phyloP scores from a whole-genome alignment of 805 yeast genomes.

The Candida cerambycidarum region DNA sequence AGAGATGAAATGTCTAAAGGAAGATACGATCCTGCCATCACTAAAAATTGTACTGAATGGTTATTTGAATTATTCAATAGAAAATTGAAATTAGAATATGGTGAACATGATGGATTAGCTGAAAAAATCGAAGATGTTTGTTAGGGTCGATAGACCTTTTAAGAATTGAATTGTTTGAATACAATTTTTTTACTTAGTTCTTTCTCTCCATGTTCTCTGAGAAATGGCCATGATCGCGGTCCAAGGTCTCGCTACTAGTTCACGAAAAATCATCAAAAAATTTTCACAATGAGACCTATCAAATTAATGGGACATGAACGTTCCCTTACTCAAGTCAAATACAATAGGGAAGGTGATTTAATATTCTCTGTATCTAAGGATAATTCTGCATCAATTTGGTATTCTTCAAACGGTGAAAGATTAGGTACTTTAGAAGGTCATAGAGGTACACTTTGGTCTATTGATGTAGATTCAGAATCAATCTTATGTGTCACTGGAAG shows the following conservation, averaged over 20 bases:
- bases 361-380: conserved; percentile 92
- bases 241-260: too few relatives aligned
- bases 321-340: conserved; percentile 94
- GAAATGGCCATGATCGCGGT: too few relatives aligned
- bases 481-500: conserved; percentile 79
- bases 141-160: too few relatives aligned
- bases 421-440: conserved; percentile 86
- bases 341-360: conserved; percentile 93
- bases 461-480: conserved; percentile 78
- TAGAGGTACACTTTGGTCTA: conserved; percentile 92
- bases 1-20: conserved; percentile 79
- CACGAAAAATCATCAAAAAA: conserved; percentile 9
- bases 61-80: conserved; percentile 70
- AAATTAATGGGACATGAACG: conserved; percentile 94
- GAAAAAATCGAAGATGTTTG: conserved; percentile 64
- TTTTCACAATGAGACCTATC: conserved; percentile 43
- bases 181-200: too few relatives aligned
- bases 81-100: conserved; percentile 62
- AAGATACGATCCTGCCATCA: conserved; percentile 78
- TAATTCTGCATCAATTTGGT: conserved; percentile 88
- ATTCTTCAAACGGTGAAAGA: conserved; percentile 92
- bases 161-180: too few relatives aligned
- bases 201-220: too few relatives aligned
- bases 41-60: conserved; percentile 65
- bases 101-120: conserved; percentile 55